Evolutionary conservation across 768 basidiomycete species (phyloP).

Genomic region (Russula dissimulans): DNA sequence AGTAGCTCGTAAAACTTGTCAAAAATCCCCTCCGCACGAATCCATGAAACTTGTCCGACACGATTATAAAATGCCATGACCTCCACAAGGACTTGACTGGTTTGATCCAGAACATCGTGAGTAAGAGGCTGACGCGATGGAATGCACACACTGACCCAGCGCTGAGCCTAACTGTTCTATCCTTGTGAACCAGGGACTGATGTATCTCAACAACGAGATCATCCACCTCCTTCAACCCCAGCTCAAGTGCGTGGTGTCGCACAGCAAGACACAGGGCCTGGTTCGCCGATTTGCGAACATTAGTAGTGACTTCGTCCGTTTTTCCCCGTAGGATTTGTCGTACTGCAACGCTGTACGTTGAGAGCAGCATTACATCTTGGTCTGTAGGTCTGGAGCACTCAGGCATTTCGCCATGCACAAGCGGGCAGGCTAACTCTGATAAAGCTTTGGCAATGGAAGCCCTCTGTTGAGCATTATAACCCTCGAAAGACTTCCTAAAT

Average conservation of each 20-base stretch:
- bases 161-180: slow-evolving; percentile 17
- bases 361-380: slow-evolving; percentile 20
- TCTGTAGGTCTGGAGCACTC: slow-evolving; percentile 7
- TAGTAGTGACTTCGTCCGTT: slow-evolving; percentile 35
- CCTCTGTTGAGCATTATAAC: slow-evolving; percentile 1
- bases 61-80: slow-evolving; percentile 16
- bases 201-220: neutral
- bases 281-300: slow-evolving; percentile 39
- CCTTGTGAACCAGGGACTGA: slow-evolving; percentile 7
- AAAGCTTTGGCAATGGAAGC: slow-evolving; percentile 2
- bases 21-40: slow-evolving; percentile 15
- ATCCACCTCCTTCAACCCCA: slow-evolving; percentile 15
- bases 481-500: slow-evolving; percentile 8
- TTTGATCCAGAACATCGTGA: neutral
- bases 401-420: slow-evolving; percentile 12
- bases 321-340: slow-evolving; percentile 39
- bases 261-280: slow-evolving; percentile 34
- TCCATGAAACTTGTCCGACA: slow-evolving; percentile 9
- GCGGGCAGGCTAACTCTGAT: slow-evolving; percentile 11
- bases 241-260: slow-evolving; percentile 32
- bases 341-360: slow-evolving; percentile 31
- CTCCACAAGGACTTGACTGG: slow-evolving; percentile 16
- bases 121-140: neutral
- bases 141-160: slow-evolving; percentile 15
- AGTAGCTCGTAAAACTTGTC: slow-evolving; percentile 18